Percentiles rank a stretch among this genome's conserved stretches.
phyloP scores from a whole-genome alignment of 805 yeast species.

The Saccharomycopsis sp. region DNA sequence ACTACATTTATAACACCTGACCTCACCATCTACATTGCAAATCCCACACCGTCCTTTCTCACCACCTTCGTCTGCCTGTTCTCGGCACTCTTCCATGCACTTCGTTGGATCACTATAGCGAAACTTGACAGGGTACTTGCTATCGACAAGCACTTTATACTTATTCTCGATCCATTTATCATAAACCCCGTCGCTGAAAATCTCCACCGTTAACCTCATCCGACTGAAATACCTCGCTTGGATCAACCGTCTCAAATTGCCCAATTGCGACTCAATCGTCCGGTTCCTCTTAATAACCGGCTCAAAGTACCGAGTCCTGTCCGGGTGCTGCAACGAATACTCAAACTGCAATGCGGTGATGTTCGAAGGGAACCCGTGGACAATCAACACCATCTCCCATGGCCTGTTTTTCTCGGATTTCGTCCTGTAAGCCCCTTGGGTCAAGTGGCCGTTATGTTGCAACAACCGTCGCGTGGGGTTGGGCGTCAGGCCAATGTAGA shows the following conservation, averaged over 20 bases:
- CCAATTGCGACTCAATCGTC: conserved; percentile 41
- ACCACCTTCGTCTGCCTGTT: neutral
- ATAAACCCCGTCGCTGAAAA: conserved; percentile 34
- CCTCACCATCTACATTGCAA: neutral
- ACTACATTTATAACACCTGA: neutral
- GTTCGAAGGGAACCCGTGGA: conserved; percentile 67
- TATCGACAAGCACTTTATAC: conserved; percentile 23
- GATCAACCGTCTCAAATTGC: conserved; percentile 39
- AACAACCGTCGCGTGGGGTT: conserved; percentile 60
- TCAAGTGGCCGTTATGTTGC: conserved; percentile 71
- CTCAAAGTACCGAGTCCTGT: conserved; percentile 54
- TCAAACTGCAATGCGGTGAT: conserved; percentile 73
- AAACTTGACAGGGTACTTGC: neutral
- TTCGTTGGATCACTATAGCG: conserved; percentile 9
- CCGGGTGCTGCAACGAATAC: conserved; percentile 76
- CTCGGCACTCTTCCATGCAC: conserved; percentile 6
- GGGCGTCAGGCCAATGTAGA: conserved; percentile 80
- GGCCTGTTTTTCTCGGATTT: conserved; percentile 53
- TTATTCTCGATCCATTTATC: conserved; percentile 33
- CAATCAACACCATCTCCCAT: conserved; percentile 60
- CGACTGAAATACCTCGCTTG: conserved; percentile 36
- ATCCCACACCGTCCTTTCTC: neutral
- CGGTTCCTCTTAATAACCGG: conserved; percentile 31
- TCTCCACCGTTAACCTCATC: conserved; percentile 39
- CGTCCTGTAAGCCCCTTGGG: conserved; percentile 69